Base-by-base conservation (phyloP, 2,329 filamentous ascomycete genomes). In the Aspergillus terreus region DNA sequence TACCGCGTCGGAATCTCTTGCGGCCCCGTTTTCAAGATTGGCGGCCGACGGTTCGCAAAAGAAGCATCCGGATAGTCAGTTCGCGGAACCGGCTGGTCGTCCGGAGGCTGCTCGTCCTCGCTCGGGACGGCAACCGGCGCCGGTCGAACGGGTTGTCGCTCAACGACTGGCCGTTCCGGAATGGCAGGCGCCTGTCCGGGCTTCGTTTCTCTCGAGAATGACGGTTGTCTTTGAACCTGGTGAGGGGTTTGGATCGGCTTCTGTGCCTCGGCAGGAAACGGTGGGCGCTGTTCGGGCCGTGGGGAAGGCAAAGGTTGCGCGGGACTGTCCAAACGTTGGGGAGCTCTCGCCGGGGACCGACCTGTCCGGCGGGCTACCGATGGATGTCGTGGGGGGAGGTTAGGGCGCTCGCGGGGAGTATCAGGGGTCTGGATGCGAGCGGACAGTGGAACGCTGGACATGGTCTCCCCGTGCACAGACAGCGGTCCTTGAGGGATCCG, bases 61-160 rank as follows among this genome's bases (percentile, higher is more conserved):
- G 90, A 89, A 1, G 87, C 78, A 70, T 99, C 92, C 0, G 94
- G 94, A 66, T 89, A 96, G 46, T 88, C 82, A 7, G 80, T 82
- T 17, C 75, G 75, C 46, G 76, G 70, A 10, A 82, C 77, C 12
- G 78, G 68, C 1, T 79, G 67, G 38, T 83, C 80, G 30, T 79
- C 79, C 0, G 67, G 58, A 5, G 65, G 52, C 6, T 67, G 63
- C 23, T 80, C 76, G 6, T 81, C 79, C 53, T 81, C 79, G 6
- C 78, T 80, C 44, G 79, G 77, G 47, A 78, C 73, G 4, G 64
- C 77, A 49, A 79, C 73, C 5, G 61, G 64, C 50, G 49, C 63
- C 15, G 54, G 47, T 11, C 55, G 55, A 17, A 58, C 55, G 3
- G 58, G 40, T 15, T 61, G 50, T 23, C 35, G 46, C 10, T 45